Base-by-base conservation (phyloP, 768 basidiomycete species). In the Collybia sordida region DNA sequence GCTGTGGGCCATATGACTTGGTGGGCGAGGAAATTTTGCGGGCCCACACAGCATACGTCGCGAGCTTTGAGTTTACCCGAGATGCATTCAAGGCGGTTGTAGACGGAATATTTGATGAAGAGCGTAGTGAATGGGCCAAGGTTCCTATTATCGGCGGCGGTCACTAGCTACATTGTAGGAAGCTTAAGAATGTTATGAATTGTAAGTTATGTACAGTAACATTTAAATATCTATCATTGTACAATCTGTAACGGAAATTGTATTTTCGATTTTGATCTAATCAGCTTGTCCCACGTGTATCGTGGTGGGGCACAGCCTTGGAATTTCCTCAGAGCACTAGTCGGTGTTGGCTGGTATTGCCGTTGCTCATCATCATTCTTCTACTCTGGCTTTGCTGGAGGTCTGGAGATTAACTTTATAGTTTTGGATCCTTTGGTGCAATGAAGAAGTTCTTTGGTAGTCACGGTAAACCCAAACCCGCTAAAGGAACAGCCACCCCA, bases 1-100 rank as follows among this genome's bases (percentile, higher is more conserved):
- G 81, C 31, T 85, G 85, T 58, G 79, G 75, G n/a, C 86, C 86
- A 23, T 88, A 87, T 55, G 85, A 88, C 53, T 49, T 84, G 9
- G 64, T 73, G 12, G 64, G 59, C 7, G 56, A 64, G 14, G 60
- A 56, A 12, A 50, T 36, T 4, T 59, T 65, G 9, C 51, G 56
- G 4, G 59, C 58, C 1, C 59, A 54, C 53, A 63, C 64, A 0
- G 65, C 70, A 19, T 79, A 74, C 28, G 54, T 86, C 3, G 76
- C 71, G 15, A 80, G 79, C 37, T 85, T 81, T 60, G 85, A 88
- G 61, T 82, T 79, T 51, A 86, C 84, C 1, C 54, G 61, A 1
- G 64, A 71, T 0, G 85, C 79, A 5, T 59, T 87, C 53, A 73
- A 70, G 28, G 71, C 72, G 0, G 76, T 74, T 3, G 70, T 64